Evolutionary conservation across 108 stramenopile species (phyloP), one percentile per base, ranked within the genome.

Genomic region (Cylindrotheca fusiformis): DNA sequence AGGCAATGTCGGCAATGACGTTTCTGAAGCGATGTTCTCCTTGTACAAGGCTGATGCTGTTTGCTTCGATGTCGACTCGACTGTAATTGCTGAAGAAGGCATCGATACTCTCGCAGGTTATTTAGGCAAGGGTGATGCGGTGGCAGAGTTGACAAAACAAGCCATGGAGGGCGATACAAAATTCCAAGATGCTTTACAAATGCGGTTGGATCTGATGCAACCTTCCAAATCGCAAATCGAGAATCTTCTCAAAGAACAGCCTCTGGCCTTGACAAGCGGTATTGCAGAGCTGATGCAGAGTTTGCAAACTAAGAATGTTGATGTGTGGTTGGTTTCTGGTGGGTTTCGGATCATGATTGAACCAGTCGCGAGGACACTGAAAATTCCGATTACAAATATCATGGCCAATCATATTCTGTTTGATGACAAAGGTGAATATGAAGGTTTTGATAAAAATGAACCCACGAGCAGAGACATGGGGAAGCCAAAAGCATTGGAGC

Each of bases 291-390:
- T 99, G 25, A 75, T 97, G 24, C 57, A 75, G 8, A 63, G 69
- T 21, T 76, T 99, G 55, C 87, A 90, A 24, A 63, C 69, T 18
- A 76, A 84, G 19, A 80, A 90, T 20, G 86, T 88, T 0, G 76
- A 82, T 51, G 95, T 99, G 4, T 99, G 88, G 78, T 69, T 99
- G 21, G 97, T 99, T 25, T 88, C 86, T 17, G 99, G 99, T 8
- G 99, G 99, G 29, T 98, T 99, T 55, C 88, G 96, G 0, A 80
- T 95, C 71, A 99, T 99, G 99, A 99, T 99, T 75, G 88, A 95
- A 68, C 97, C 99, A 2, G 80, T 98, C 0, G 97, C 97, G 19
- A 47, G 78, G 41, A 54, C 60, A 32, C 66, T 99, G 41, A 59
- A 76, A 44, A 85, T 99, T 48, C 73, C 89, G 1, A 63, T 48